Percentiles rank a stretch among this genome's conserved stretches.
These are phyloP conservation scores for Pistacia atlantica DNA, from an alignment of 345 rosid genomes.

Conservation along the genomic window DNA sequence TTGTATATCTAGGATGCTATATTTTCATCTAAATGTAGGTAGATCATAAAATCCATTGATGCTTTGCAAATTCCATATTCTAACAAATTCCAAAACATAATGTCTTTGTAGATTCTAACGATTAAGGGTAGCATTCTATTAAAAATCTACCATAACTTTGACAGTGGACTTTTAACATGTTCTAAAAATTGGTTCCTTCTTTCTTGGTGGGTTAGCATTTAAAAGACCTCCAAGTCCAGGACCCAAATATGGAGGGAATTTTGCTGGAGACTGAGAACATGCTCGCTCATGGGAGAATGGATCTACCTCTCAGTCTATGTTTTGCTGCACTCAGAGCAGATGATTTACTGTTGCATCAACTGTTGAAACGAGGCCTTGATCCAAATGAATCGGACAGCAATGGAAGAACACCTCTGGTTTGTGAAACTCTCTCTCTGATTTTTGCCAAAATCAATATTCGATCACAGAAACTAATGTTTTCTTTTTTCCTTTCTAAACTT, in stretches of 20 bases:
- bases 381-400: conserved; percentile 84
- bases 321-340: conserved; percentile 85
- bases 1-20: background rate
- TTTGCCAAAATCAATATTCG: background rate
- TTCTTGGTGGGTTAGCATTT: conserved; percentile 49
- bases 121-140: background rate
- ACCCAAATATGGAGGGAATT: conserved; percentile 70
- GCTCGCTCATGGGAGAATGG: conserved; percentile 79
- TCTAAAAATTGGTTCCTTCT: background rate
- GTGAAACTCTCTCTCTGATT: conserved; percentile 14
- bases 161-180: background rate
- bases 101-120: background rate
- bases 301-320: conserved; percentile 72
- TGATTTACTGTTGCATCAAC: conserved; percentile 68
- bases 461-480: background rate
- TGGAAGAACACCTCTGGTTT: conserved; percentile 77
- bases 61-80: background rate
- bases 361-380: conserved; percentile 77
- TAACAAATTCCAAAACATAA: too few species aligned
- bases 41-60: background rate
- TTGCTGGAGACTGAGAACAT: conserved; percentile 70
- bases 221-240: conserved; percentile 65
- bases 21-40: background rate
- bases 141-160: background rate
- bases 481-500: background rate